phyloP scores from a whole-genome alignment of 306 rosid genomes.

The Rubus idaeus region DNA sequence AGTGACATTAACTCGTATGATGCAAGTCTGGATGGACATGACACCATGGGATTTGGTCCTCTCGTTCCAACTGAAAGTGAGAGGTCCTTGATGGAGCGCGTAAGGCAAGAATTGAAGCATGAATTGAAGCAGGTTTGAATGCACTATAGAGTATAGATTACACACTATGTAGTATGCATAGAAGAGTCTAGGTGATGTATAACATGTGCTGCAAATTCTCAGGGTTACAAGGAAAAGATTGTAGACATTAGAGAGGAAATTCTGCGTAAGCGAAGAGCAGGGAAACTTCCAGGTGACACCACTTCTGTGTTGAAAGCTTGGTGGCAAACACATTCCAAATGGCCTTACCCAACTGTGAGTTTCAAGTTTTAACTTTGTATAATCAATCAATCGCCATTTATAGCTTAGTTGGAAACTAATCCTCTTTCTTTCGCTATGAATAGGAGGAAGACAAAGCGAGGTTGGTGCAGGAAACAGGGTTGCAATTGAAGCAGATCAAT shows the following conservation, averaged over 20 bases:
- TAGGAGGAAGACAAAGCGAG: constrained; percentile 94
- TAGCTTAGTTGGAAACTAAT: not conserved
- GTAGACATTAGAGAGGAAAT: constrained; percentile 93
- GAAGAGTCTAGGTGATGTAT: not conserved
- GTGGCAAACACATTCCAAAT: constrained; percentile 97
- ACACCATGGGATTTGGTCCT: constrained; percentile 80
- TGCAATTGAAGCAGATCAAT: constrained; percentile 71
- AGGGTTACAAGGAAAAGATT: constrained; percentile 94
- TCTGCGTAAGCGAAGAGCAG: constrained; percentile 95
- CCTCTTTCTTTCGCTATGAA: not conserved
- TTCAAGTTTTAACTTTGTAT: not conserved
- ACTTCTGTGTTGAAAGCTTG: constrained; percentile 90
- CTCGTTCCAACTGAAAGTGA: constrained; percentile 88
- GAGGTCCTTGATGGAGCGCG: constrained; percentile 95
- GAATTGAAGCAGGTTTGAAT: constrained; percentile 68
- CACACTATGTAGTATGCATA: not conserved
- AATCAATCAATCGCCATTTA: not conserved
- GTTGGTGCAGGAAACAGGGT: constrained; percentile 91
- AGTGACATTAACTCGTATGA: constrained; percentile 68
- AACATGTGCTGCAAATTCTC: constrained; percentile 8
- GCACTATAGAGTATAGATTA: not conserved
- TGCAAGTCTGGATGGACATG: constrained; percentile 65
- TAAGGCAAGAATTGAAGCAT: constrained; percentile 82
- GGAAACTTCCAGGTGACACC: constrained; percentile 96
- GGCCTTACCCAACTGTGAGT: constrained; percentile 98